Evolutionary conservation across 2,329 filamentous ascomycete genomes (phyloP), one percentile per base, ranked within the genome.

Genomic region (Arthroderma sp.): DNA sequence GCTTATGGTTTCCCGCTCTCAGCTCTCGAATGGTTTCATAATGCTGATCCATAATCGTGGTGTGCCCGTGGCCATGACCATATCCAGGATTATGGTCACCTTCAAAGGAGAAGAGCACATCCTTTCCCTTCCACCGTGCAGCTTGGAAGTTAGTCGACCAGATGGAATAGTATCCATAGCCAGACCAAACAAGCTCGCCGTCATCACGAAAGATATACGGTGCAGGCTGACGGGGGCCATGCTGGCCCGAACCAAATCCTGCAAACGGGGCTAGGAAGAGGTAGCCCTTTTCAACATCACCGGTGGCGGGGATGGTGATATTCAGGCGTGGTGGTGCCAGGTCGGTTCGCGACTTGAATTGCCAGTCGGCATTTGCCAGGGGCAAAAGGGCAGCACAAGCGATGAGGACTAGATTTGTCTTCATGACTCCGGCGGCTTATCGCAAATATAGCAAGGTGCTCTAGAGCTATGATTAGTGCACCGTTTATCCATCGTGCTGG

Each of bases 181-280:
- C 72, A 0, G 73, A 77, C 73, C 73, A 78, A 22, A 78, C 62
- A 0, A 78, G 61, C 41, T 76, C 71, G 1, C 74, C 74, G 30
- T 72, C 58, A 50, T 74, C 67, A 4, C 66, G 64, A 50, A 75
- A 70, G 50, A 78, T 77, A 53, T 77, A 78, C 0, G 73, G 69
- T 0, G 62, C 72, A 1, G 71, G 64, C 55, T 77, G 73, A 4
- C 66, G 64, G 1, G 73, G 72, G 0, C 69, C 70, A 46, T 69
- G 63, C 53, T 30, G 57, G n/a, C 53, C 52, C 1, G 56, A 22
- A n/a, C 22, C n/a, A 32, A 29, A 10, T 30, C 34, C 39, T 32
- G 37, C 40, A 29, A 36, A 31, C 7, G 41, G 47, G 4, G 47
- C 43, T 8, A 46, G 29, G 36, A 48, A 48, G 32, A 48, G 44